Evolutionary conservation across 83 land plant genomes (phyloP).

Genomic region (Diphasiastrum complanatum): DNA sequence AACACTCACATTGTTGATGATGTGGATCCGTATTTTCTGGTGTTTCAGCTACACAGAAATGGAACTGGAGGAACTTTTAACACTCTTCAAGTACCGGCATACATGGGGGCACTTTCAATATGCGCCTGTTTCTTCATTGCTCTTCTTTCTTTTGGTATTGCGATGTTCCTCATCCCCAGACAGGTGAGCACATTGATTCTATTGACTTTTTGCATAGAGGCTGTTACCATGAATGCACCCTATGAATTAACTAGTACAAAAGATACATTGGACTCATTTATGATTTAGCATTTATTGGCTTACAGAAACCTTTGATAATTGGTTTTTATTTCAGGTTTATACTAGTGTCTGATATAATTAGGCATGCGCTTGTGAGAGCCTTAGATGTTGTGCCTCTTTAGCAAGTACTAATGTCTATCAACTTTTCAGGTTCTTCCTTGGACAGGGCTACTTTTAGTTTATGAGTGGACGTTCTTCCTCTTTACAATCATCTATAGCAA

Average conservation of each 20-base stretch:
- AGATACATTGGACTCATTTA: neutral
- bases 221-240: too few species aligned
- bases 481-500: conserved; percentile 63
- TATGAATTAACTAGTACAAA: too few species aligned
- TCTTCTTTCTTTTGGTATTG: conserved; percentile 43
- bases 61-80: neutral
- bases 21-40: too few species aligned
- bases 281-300: neutral
- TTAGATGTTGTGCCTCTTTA: too few species aligned
- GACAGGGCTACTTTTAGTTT: conserved; percentile 80
- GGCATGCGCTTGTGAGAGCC: too few species aligned
- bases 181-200: too few species aligned
- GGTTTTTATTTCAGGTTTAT: neutral
- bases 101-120: conserved; percentile 55
- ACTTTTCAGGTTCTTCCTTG: conserved; percentile 63
- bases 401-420: neutral
- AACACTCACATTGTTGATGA: too few species aligned
- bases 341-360: too few species aligned
- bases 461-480: conserved; percentile 77
- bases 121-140: conserved; percentile 47
- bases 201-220: too few species aligned
- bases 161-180: conserved; percentile 55
- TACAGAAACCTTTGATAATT: neutral
- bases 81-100: conserved; percentile 42
- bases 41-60: too few species aligned